These are phyloP conservation scores for Clarkia xantiana DNA, from an alignment of 345 rosid genomes.

Conservation along the genomic window DNA sequence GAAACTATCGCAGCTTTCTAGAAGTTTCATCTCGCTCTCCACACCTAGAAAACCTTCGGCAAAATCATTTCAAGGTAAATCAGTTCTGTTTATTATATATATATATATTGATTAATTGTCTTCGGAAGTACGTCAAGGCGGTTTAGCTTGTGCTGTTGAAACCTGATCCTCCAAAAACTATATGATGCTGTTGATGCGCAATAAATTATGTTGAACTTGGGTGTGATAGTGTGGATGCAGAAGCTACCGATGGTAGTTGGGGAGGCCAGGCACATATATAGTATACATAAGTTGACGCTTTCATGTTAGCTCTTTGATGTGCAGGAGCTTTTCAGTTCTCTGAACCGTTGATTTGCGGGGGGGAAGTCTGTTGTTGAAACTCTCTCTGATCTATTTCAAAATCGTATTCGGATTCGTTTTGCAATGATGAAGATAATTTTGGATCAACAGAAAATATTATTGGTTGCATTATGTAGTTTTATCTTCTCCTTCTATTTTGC, in stretches of 20 bases:
- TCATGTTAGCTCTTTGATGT: no score
- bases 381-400: no score
- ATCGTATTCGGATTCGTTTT: no score
- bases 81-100: not conserved
- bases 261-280: no score
- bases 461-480: not conserved
- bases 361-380: no score
- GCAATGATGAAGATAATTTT: no score
- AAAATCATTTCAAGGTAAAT: conserved; percentile 35
- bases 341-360: no score
- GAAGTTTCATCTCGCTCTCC: conserved; percentile 20
- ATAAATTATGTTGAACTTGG: not conserved
- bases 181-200: not conserved
- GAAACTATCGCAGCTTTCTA: conserved; percentile 11
- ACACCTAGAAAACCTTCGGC: conserved; percentile 19
- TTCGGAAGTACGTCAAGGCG: not conserved
- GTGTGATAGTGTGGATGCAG: not conserved
- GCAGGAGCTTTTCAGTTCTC: not conserved
- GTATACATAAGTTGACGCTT: no score
- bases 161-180: not conserved
- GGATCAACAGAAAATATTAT: no score
- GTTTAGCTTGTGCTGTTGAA: not conserved
- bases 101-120: not conserved
- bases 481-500: not conserved
- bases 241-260: not conserved